Conservation (phyloP, 345 rosid species). For the Salix koriyanagi region DNA sequence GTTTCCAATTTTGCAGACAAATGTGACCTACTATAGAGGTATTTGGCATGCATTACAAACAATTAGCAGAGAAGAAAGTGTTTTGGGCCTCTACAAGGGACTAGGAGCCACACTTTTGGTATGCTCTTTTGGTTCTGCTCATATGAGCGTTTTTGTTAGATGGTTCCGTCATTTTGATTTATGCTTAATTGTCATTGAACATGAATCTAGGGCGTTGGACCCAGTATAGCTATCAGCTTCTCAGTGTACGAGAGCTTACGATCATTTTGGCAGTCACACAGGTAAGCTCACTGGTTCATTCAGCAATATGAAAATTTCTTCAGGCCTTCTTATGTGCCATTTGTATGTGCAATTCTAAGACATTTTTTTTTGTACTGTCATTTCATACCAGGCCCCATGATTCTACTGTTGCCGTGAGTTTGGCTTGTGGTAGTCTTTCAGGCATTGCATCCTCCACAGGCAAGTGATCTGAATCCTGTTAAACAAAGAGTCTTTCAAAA, state of each 20-base stretch:
- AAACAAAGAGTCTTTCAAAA: neutral
- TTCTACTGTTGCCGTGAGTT: slow-evolving; percentile 60
- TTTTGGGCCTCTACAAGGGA: slow-evolving; percentile 86
- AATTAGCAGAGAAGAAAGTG: slow-evolving; percentile 79
- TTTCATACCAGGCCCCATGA: slow-evolving; percentile 61
- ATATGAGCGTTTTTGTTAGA: neutral
- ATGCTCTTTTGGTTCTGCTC: slow-evolving; percentile 14
- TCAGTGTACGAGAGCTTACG: slow-evolving; percentile 65
- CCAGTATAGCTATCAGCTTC: slow-evolving; percentile 87
- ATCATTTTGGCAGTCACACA: slow-evolving; percentile 63
- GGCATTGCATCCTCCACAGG: slow-evolving; percentile 99
- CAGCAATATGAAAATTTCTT: neutral
- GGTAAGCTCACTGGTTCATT: slow-evolving; percentile 31
- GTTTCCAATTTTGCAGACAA: slow-evolving; percentile 51
- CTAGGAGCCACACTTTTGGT: slow-evolving; percentile 96
- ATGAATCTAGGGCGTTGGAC: slow-evolving; percentile 78
- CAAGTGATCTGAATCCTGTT: slow-evolving; percentile 30
- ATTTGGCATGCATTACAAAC: slow-evolving; percentile 67
- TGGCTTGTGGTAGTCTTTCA: slow-evolving; percentile 94
- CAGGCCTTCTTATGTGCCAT: neutral
- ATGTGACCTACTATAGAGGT: slow-evolving; percentile 72
- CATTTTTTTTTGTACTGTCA: neutral
- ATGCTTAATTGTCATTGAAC: slow-evolving; percentile 1
- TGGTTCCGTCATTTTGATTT: neutral
- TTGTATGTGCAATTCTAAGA: neutral